These are phyloP conservation scores for Penicillium palitans DNA, from an alignment of 2,329 filamentous ascomycete genomes.

Conservation along the genomic window DNA sequence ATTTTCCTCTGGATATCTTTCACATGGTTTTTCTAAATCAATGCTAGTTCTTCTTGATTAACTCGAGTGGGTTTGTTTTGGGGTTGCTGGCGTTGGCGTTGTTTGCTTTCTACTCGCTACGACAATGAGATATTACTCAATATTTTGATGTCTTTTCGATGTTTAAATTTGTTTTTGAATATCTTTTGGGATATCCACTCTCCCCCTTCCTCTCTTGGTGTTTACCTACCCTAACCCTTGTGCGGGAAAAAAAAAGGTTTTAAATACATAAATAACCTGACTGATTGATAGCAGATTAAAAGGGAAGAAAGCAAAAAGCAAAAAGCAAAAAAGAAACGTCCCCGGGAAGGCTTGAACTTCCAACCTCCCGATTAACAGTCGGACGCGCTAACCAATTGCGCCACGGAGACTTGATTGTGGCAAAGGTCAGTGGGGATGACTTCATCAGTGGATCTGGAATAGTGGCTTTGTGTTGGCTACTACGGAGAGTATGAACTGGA, in stretches of 20 bases:
- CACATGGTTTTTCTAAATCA: not conserved
- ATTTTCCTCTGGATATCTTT: too few relatives aligned
- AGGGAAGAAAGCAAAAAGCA: conserved; percentile 8
- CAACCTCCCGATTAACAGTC: conserved; percentile 42
- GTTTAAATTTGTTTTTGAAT: not conserved
- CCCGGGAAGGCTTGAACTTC: conserved; percentile 46
- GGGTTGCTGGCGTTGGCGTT: not conserved
- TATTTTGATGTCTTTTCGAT: not conserved
- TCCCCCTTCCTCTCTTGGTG: not conserved
- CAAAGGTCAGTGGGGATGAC: not conserved
- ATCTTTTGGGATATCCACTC: not conserved
- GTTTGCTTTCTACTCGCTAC: not conserved
- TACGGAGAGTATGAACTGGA: not conserved
- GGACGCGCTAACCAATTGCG: conserved; percentile 40
- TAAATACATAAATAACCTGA: too few relatives aligned
- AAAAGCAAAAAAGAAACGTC: conserved; percentile 26
- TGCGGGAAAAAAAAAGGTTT: not conserved
- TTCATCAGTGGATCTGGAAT: not conserved
- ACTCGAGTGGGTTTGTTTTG: not conserved
- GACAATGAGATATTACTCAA: too few relatives aligned
- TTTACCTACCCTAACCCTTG: not conserved
- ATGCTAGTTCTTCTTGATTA: not conserved
- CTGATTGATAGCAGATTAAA: not conserved
- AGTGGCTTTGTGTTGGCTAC: not conserved
- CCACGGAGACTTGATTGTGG: conserved; percentile 28